Conservation (phyloP, 306 rosid genomes). For the Fragaria ananassa region DNA sequence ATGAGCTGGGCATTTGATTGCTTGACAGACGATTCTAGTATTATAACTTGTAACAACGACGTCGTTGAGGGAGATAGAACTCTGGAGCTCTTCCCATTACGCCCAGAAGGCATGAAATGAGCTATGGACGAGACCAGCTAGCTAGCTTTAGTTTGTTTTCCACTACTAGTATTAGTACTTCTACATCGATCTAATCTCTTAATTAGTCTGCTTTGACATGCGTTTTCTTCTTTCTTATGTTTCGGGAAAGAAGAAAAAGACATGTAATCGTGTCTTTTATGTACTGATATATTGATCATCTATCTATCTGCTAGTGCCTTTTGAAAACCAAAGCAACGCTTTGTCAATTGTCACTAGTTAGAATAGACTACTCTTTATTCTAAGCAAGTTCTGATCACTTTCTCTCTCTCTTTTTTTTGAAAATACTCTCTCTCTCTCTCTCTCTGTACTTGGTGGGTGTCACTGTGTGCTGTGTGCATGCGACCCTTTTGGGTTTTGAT, state of each 20-base stretch:
- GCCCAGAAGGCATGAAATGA: conserved; percentile 77
- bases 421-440: too few species aligned
- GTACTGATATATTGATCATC: conserved; percentile 17
- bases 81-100: conserved; percentile 86
- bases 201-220: conserved; percentile 21
- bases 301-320: conserved; percentile 17
- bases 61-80: conserved; percentile 61
- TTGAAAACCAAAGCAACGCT: conserved; percentile 42
- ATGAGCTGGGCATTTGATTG: conserved; percentile 68
- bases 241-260: conserved; percentile 85
- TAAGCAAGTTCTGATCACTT: neutral
- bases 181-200: conserved; percentile 12
- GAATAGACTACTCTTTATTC: conserved; percentile 1
- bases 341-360: conserved; percentile 22
- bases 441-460: conserved; percentile 32
- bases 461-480: conserved; percentile 21
- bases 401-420: too few species aligned
- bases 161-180: conserved; percentile 1
- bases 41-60: conserved; percentile 17
- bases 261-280: conserved; percentile 47
- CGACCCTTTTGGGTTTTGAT: conserved; percentile 33
- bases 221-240: conserved; percentile 46
- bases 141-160: conserved; percentile 11
- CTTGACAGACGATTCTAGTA: conserved; percentile 35
- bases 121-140: neutral